These are phyloP conservation scores for Saturnispora dispora DNA, from an alignment of 805 yeast genomes.

Conservation along the genomic window DNA sequence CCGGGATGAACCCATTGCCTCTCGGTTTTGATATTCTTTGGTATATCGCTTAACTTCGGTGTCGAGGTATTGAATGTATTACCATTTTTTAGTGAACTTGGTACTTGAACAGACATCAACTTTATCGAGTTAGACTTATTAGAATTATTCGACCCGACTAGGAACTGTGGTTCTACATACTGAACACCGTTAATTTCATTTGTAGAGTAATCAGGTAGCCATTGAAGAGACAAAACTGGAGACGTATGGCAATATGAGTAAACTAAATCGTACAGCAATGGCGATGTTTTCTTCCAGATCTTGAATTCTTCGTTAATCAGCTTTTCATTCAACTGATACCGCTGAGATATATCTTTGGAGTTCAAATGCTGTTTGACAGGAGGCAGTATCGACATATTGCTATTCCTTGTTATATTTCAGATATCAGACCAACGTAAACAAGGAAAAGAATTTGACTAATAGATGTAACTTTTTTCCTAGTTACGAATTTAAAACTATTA, in stretches of 20 bases:
- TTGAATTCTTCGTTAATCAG: slow-evolving; percentile 67
- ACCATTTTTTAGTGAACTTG: slow-evolving; percentile 40
- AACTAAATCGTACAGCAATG: slow-evolving; percentile 63
- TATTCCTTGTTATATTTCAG: too few relatives aligned
- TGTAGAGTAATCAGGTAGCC: slow-evolving; percentile 43
- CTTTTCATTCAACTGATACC: slow-evolving; percentile 51
- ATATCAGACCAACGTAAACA: background rate
- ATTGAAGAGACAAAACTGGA: slow-evolving; percentile 65
- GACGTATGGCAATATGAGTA: slow-evolving; percentile 59
- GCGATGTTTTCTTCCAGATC: slow-evolving; percentile 80
- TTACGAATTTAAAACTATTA: background rate
- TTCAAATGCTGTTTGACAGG: background rate
- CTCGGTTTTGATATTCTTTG: slow-evolving; percentile 34
- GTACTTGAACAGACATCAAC: slow-evolving; percentile 36
- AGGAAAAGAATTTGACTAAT: background rate
- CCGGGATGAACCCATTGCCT: slow-evolving; percentile 54
- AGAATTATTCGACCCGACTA: slow-evolving; percentile 38
- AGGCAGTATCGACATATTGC: background rate
- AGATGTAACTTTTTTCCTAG: background rate
- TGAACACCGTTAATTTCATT: slow-evolving; percentile 7
- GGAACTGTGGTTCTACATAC: slow-evolving; percentile 24
- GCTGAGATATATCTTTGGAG: slow-evolving; percentile 17
- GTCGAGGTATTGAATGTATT: slow-evolving; percentile 8
- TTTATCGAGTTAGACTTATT: slow-evolving; percentile 37
- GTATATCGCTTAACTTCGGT: slow-evolving; percentile 17